Evolutionary conservation across 1,284 basidiomycete genomes (phyloP), one percentile per base, ranked within the genome.

Genomic region (Lignosus rhinocerotis): DNA sequence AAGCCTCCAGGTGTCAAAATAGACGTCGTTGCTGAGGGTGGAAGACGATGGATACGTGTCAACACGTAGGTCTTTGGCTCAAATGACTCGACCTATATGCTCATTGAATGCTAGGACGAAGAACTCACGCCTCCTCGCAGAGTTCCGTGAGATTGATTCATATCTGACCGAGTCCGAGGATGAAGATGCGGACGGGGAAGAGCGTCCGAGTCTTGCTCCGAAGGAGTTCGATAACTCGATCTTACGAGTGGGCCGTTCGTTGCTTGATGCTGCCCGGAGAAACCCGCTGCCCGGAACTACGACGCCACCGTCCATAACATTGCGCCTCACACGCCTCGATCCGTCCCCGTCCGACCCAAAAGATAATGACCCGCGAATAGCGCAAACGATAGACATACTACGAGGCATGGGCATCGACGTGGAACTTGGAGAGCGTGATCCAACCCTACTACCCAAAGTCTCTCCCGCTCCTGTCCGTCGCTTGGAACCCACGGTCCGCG

Each of bases 141-240:
- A 93, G 70, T 88, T 93, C 64, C 81, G 87, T 39, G 90, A 93
- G 73, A 82, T 89, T 32, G 92, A 94, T 65, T 92, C 90, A 1
- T 93, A 92, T 69, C 66, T 87, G 36, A 90, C 86, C 0, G 88
- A 85, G 55, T 87, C 86, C 1, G 82, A 83, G 7, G 78, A 80
- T 32, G 82, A 83, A 4, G 74, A 71, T 1, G 76, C 79, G n/a
- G 73, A 75, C 7, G 69, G 73, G 6, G 60, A 65, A 8, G 55
- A 62, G 4, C 58, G 62, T 2, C 73, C 77, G 0, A 71, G 72
- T 48, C 77, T 81, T 5, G 78, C 78, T 1, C 79, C 79, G 56
- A 76, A 67, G n/a, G 76, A 82, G 56, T 80, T 88, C 47, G 86
- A 90, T 67, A 94, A 93, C 68, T 91, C 90, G 0, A 67, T 92